Evolutionary conservation across 2,329 filamentous ascomycete species (phyloP).

Genomic region (Colletotrichum agaves): DNA sequence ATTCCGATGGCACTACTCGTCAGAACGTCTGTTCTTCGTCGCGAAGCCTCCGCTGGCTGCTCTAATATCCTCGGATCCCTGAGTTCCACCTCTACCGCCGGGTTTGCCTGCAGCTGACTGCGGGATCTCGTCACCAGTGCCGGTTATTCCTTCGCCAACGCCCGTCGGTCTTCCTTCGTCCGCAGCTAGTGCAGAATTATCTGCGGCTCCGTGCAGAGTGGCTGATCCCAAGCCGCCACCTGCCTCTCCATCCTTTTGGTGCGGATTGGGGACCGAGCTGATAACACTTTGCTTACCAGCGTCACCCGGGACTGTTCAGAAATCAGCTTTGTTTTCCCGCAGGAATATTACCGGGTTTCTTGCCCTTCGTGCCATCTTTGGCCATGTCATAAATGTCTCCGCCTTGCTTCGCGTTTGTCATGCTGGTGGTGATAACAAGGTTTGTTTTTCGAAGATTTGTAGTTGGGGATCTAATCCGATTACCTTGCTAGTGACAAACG

Average conservation of each 20-base stretch:
- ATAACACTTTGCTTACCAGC: constrained; percentile 24
- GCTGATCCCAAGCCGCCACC: constrained; percentile 1
- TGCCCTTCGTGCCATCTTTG: constrained; percentile 17
- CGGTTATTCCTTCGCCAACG: constrained; percentile 14
- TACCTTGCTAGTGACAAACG: background rate
- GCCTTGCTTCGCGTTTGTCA: constrained; percentile 16
- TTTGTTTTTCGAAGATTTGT: too few species aligned
- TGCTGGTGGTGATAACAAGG: background rate
- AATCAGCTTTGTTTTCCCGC: too few species aligned
- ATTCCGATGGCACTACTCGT: background rate
- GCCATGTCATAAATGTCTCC: constrained; percentile 19
- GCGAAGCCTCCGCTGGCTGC: background rate
- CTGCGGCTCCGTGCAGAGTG: constrained; percentile 12
- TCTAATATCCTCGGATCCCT: constrained; percentile 14
- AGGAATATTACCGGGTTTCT: background rate
- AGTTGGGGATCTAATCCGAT: background rate
- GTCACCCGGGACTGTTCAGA: background rate
- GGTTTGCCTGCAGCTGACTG: constrained; percentile 21
- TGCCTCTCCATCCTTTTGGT: background rate
- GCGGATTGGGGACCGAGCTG: constrained; percentile 13
- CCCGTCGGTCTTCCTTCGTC: constrained; percentile 12
- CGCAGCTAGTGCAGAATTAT: background rate
- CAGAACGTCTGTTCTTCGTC: background rate
- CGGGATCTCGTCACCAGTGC: constrained; percentile 6
- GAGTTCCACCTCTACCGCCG: constrained; percentile 15